Base-by-base conservation (phyloP, 2,329 filamentous ascomycete genomes). In the Colletotrichum sublineola region DNA sequence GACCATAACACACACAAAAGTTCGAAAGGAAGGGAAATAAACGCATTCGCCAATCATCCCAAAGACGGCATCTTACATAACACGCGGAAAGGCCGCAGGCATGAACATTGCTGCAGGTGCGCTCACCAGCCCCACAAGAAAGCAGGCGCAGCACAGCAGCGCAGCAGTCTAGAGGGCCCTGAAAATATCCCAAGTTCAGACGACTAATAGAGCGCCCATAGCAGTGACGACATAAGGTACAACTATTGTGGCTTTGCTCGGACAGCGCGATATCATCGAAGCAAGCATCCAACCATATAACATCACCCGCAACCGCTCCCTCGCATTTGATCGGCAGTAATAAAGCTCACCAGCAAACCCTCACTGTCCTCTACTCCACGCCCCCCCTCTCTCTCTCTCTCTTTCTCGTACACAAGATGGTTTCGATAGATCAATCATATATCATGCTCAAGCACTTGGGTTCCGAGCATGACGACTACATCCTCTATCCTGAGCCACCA, bases 401-500 rank as follows among this genome's bases (percentile, higher is more conserved):
- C 40, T 42, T 14, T 42, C 14, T 42, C 42, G 36, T 6, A 12
- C 7, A 42, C 67, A 71, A 42, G 42, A 77, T 78, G 76, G 77
- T 75, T 40, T 76, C 76, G 18, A 56, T 77, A 50, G 74, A 75
- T 33, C 74, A 76, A 31, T 73, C 75, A 70, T 77, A 78, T 76
- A 77, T 77, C 73, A 77, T 81, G 76, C 68, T 77, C 20, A 75
- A 69, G 44, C 77, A 76, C 53, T 46, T 71, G 52, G 72, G 72
- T 48, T 66, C 76, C 62, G 80, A 82, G 58, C 74, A 77, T 60
- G 80, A 83, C 73, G 83, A 86, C 74, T 85, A 82, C 78, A 78
- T 76, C 56, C 83, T 84, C 71, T 88, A 87, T 78, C 82, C 86
- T 60, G 84, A 87, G 53, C 81, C 84, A 18, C 80, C 82, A 15